Evolutionary conservation across 257 asterid species (phyloP).

Genomic region (Solanum ossicruentum): DNA sequence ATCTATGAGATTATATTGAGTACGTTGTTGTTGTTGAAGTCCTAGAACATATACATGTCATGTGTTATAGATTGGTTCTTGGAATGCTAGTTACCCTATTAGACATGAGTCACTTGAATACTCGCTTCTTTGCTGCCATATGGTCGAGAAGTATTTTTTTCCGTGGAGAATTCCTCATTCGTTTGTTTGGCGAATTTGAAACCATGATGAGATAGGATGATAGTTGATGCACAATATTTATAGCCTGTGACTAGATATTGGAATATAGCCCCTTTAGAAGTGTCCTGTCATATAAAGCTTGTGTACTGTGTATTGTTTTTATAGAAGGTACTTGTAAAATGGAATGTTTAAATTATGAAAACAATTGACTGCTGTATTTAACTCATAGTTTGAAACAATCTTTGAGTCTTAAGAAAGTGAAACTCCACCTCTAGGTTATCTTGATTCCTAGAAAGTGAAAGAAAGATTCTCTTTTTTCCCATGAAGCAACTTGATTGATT

Average conservation of each 20-base stretch:
- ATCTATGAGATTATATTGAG: not conserved
- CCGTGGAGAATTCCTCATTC: too few species aligned
- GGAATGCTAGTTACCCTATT: not conserved
- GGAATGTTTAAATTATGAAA: not conserved
- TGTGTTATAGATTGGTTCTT: not conserved
- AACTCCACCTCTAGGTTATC: not conserved
- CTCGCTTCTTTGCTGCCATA: not conserved
- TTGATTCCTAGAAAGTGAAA: not conserved
- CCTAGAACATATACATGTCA: not conserved
- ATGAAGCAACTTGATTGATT: not conserved
- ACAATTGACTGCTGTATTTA: not conserved
- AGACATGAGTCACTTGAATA: not conserved
- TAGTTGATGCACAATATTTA: not conserved
- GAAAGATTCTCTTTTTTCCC: not conserved
- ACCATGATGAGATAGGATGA: not conserved
- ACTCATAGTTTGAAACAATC: not conserved
- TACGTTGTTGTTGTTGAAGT: not conserved
- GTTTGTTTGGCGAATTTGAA: not conserved
- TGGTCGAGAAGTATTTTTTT: not conserved
- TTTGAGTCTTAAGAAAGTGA: not conserved
- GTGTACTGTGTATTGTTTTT: not conserved
- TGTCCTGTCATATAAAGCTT: not conserved
- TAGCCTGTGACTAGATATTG: not conserved
- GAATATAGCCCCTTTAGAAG: not conserved
- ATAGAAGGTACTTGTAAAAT: not conserved